Conservation (phyloP, 257 asterid species). For the Gentiana macrophylla region DNA sequence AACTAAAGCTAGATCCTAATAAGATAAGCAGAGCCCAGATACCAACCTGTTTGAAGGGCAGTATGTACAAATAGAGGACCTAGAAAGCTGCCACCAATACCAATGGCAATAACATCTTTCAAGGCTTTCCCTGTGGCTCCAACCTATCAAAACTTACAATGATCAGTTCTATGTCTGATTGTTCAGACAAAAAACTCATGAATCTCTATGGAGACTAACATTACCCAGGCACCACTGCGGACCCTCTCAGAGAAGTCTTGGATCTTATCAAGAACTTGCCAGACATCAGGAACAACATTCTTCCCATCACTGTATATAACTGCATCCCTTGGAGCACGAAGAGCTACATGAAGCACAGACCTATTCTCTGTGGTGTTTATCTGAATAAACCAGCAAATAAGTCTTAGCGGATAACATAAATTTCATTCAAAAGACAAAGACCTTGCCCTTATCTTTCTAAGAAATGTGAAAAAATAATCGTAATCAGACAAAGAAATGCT, state of each 20-base stretch:
- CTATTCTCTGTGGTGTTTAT: slow-evolving; percentile 92
- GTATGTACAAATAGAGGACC: slow-evolving; percentile 99
- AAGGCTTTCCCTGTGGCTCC: slow-evolving; percentile 94
- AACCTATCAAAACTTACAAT: slow-evolving; percentile 33
- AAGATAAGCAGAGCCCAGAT: slow-evolving; percentile 5
- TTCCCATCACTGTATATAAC: slow-evolving; percentile 80
- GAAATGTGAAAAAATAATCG: too few relatives aligned
- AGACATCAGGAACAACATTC: slow-evolving; percentile 95
- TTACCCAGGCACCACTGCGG: slow-evolving; percentile 99
- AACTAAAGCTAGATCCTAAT: neutral
- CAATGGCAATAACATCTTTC: slow-evolving; percentile 85
- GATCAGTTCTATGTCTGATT: slow-evolving; percentile 11
- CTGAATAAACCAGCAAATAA: slow-evolving; percentile 31
- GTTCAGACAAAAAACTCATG: slow-evolving; percentile 5
- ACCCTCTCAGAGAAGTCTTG: slow-evolving; percentile 76
- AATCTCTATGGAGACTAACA: slow-evolving; percentile 6
- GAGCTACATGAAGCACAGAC: slow-evolving; percentile 94
- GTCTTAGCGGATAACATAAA: slow-evolving; percentile 6
- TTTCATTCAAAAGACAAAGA: too few relatives aligned
- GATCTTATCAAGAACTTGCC: slow-evolving; percentile 97
- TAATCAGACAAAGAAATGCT: too few relatives aligned
- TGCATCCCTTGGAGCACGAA: slow-evolving; percentile 85
- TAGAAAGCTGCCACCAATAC: slow-evolving; percentile 97
- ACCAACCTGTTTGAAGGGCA: slow-evolving; percentile 92
- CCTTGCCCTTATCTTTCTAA: too few relatives aligned